Evolutionary conservation across 257 asterid species (phyloP).

Genomic region (Ocimum tenuiflorum): DNA sequence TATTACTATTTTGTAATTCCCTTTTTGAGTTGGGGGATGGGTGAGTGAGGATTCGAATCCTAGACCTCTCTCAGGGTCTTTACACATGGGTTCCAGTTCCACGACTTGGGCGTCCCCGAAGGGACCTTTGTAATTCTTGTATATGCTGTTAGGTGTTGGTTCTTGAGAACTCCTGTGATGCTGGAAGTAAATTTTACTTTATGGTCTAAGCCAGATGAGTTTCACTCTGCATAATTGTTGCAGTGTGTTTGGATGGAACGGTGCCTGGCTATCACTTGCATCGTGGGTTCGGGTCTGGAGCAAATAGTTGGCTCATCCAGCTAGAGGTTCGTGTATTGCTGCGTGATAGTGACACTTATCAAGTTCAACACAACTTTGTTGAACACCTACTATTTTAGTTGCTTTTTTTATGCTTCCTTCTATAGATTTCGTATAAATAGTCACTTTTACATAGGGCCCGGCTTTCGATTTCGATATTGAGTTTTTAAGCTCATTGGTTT

Average conservation of each 20-base stretch:
- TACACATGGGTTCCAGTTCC: too few relatives aligned
- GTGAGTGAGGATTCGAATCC: too few relatives aligned
- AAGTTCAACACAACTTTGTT: background rate
- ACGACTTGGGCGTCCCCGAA: too few relatives aligned
- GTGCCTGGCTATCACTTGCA: conserved; percentile 87
- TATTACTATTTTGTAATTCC: too few relatives aligned
- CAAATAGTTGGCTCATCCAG: conserved; percentile 86
- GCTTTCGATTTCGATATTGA: too few relatives aligned
- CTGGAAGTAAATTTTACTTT: background rate
- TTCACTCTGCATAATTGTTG: too few relatives aligned
- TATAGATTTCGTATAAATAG: background rate
- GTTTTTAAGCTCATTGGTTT: too few relatives aligned
- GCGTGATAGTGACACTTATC: background rate
- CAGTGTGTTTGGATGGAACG: conserved; percentile 96
- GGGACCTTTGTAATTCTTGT: too few relatives aligned
- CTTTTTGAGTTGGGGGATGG: too few relatives aligned
- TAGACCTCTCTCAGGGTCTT: too few relatives aligned
- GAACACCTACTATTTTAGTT: background rate
- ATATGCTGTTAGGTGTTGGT: background rate
- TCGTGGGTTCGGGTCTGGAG: conserved; percentile 73
- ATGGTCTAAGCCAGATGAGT: too few relatives aligned
- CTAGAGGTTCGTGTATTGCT: conserved; percentile 61
- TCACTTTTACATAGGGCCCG: too few relatives aligned
- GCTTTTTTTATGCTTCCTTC: background rate
- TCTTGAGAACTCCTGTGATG: background rate